Evolutionary conservation across 345 rosid species (phyloP).

Genomic region (Euphorbia tirucalli): DNA sequence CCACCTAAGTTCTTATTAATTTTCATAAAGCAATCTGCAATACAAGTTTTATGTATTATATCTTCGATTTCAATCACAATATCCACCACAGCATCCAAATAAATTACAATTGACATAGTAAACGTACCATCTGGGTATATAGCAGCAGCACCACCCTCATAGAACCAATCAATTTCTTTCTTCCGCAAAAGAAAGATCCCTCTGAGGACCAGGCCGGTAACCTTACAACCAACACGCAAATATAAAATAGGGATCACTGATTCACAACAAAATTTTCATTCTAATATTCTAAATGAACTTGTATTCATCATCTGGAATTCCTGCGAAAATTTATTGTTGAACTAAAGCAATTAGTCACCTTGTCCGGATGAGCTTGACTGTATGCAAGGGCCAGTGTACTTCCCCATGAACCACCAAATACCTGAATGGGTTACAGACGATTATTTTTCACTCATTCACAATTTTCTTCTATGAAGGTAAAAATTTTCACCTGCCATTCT

Average conservation of each 20-base stretch:
- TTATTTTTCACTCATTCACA: background rate
- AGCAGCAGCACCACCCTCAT: slow-evolving; percentile 94
- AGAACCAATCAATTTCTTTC: slow-evolving; percentile 98
- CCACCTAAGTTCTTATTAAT: background rate
- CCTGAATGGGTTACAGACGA: slow-evolving; percentile 35
- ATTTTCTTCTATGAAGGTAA: no score
- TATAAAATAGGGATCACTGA: slow-evolving; percentile 5
- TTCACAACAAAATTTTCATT: background rate
- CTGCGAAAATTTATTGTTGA: slow-evolving; percentile 6
- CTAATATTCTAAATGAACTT: background rate
- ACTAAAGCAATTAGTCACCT: slow-evolving; percentile 41
- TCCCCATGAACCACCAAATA: slow-evolving; percentile 99
- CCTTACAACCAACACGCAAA: slow-evolving; percentile 40
- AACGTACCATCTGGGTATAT: slow-evolving; percentile 86
- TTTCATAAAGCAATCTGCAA: background rate
- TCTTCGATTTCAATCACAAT: background rate
- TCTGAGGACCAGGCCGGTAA: slow-evolving; percentile 84
- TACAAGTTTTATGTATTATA: background rate
- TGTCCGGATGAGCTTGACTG: slow-evolving; percentile 81
- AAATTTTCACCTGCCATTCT: no score
- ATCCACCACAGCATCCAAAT: slow-evolving; percentile 2
- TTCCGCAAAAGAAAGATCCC: slow-evolving; percentile 87
- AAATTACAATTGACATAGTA: background rate
- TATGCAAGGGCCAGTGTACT: no score
- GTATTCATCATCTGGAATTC: slow-evolving; percentile 7